Base-by-base conservation (phyloP, 495 filamentous ascomycete genomes). In the Chaetomium fimeti region DNA sequence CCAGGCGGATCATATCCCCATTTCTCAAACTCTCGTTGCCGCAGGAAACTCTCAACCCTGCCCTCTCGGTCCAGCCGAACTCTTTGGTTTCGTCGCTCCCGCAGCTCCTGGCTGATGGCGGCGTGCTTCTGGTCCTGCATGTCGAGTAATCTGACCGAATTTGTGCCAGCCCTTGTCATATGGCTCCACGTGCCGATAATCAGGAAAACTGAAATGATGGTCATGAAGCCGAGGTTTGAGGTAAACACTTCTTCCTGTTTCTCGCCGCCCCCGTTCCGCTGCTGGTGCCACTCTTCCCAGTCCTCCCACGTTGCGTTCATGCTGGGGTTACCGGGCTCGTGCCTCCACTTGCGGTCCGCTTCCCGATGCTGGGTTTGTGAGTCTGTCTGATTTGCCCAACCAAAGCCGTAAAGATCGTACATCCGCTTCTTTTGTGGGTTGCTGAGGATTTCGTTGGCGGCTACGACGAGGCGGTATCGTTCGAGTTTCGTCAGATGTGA, bases 281-380 rank as follows among this genome's bases (percentile, higher is more conserved):
- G 79, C 25, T 85, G 78, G 68, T 91, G 85, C 89, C 90, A 98
- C 47, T 82, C 82, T 77, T 98, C 93, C 94, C 95, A 98, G 72
- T 98, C 95, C 71, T 98, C 94, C 94, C 94, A 98, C 0, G 93
- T 98, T 15, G 91, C 95, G 71, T 97, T 97, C 63, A 81, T 79
- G 70, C 85, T 87, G 25, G 93, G 87, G 22, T 83, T 85, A 1
- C 79, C 77, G 0, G 79, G 76, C 20, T 77, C 64, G 13, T 79
- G 75, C 4, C 79, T 72, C 74, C 84, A 85, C 13, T 84, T 81
- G 28, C 73, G 72, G 55, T 83, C 76, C 49, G 72, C 69, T 38
- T 69, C 61, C 48, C 76, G 75, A 60, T 74, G 71, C n/a, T 43
- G 43, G 72, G 80, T 69, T 61, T 77, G 52, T 63, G 72, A 53